A percentile compares a stretch with the other conserved stretches of the same genome.
phyloP scores from a whole-genome alignment of 306 rosid species.

The Ormosia emarginata region DNA sequence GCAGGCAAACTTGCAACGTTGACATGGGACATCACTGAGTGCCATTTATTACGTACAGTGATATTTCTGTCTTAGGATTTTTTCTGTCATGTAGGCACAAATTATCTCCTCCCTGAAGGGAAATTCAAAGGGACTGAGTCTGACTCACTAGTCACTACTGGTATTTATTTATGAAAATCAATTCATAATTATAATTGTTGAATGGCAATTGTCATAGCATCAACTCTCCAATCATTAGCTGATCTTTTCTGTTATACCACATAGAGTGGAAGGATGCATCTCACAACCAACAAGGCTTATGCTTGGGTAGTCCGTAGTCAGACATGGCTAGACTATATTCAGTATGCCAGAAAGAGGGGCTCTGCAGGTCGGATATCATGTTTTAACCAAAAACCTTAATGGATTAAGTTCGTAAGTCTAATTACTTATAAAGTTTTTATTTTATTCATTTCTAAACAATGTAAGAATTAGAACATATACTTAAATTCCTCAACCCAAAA shows the following conservation, averaged over 20 bases:
- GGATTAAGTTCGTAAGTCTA: no score
- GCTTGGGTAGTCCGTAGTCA: background rate
- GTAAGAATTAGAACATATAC: no score
- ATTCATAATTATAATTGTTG: background rate
- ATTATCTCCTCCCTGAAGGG: background rate
- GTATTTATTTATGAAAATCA: background rate
- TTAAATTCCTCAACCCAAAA: background rate
- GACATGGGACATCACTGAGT: background rate
- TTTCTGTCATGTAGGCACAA: background rate
- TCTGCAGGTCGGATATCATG: no score
- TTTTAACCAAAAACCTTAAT: no score
- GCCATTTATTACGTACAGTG: background rate
- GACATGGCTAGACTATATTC: background rate
- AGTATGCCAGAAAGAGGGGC: no score
- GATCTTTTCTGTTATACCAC: constrained; percentile 3
- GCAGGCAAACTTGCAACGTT: background rate
- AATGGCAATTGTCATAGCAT: background rate
- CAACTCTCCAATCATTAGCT: background rate
- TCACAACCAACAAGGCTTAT: background rate
- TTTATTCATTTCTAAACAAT: no score
- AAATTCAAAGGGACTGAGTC: background rate
- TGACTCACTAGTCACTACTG: no score
- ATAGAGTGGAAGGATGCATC: background rate
- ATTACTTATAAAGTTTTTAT: no score
- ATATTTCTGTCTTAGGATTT: background rate